Conservation (phyloP, 306 rosid genomes). For the Rubus idaeus region DNA sequence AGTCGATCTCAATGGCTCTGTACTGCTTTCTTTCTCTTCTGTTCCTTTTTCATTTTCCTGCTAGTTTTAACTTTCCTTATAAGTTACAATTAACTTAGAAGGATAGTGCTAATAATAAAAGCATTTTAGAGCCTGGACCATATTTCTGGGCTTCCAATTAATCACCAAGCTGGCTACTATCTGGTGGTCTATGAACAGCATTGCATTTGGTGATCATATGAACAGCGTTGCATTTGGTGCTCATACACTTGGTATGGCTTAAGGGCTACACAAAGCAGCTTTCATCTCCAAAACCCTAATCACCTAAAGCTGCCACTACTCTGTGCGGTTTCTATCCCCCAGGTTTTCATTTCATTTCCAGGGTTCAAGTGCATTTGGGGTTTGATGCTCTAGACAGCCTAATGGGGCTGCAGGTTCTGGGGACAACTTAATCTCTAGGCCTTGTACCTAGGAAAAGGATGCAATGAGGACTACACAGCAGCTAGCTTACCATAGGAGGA, state of each 20-base stretch:
- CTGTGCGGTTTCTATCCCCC: background rate
- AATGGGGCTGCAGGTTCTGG: background rate
- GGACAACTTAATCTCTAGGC: background rate
- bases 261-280: background rate
- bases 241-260: too few species aligned
- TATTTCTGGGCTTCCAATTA: background rate
- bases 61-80: background rate
- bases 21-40: background rate
- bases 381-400: background rate
- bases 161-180: too few species aligned
- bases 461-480: too few species aligned
- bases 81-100: background rate
- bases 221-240: too few species aligned
- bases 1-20: background rate
- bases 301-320: background rate
- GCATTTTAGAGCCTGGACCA: background rate
- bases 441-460: background rate
- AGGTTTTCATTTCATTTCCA: background rate
- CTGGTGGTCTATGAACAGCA: background rate
- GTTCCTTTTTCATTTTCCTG: background rate
- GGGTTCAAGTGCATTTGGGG: background rate
- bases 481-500: too few species aligned
- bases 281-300: background rate
- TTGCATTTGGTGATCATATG: too few species aligned
- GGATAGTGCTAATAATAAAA: background rate